A percentile compares a stretch with the other conserved stretches of the same genome.
These are phyloP conservation scores for Fusarium ambrosium DNA, from an alignment of 2,329 filamentous ascomycete genomes.

Conservation along the genomic window DNA sequence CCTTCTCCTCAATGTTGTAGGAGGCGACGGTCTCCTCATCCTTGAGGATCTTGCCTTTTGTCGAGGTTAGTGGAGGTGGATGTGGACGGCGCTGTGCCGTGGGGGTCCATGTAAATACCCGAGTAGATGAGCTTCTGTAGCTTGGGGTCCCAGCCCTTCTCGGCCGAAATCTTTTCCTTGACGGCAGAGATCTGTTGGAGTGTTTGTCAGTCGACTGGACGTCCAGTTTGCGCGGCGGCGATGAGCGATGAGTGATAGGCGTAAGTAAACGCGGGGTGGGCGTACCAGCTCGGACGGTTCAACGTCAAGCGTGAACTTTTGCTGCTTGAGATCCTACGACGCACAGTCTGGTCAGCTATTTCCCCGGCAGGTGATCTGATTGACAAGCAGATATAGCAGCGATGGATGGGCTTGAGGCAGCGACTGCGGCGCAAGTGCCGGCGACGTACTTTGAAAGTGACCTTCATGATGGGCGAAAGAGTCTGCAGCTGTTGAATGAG, in stretches of 20 bases:
- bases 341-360: constrained; percentile 22
- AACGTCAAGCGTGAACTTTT: constrained; percentile 97
- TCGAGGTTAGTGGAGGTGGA: constrained; percentile 26
- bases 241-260: constrained; percentile 3
- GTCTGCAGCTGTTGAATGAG: constrained; percentile 49
- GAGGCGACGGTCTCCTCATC: constrained; percentile 97
- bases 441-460: constrained; percentile 72
- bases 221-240: constrained; percentile 29
- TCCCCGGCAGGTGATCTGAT: background rate
- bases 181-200: constrained; percentile 80
- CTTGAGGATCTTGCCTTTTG: constrained; percentile 93
- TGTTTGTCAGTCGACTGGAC: constrained; percentile 23
- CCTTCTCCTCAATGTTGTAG: constrained; percentile 99
- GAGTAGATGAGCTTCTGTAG: constrained; percentile 98
- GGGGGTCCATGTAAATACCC: constrained; percentile 65
- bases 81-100: constrained; percentile 1
- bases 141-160: constrained; percentile 94
- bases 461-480: constrained; percentile 71
- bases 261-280: constrained; percentile 50
- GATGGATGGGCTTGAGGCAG: constrained; percentile 4
- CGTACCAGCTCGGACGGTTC: constrained; percentile 92
- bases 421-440: constrained; percentile 8
- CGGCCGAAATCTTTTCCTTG: constrained; percentile 91
- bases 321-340: constrained; percentile 92
- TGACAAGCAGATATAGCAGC: background rate